A percentile compares a stretch with the other conserved stretches of the same genome.
Evolutionary conservation across 2,329 filamentous ascomycete species (phyloP).

Genomic region (Ceratocystis lukuohia): DNA sequence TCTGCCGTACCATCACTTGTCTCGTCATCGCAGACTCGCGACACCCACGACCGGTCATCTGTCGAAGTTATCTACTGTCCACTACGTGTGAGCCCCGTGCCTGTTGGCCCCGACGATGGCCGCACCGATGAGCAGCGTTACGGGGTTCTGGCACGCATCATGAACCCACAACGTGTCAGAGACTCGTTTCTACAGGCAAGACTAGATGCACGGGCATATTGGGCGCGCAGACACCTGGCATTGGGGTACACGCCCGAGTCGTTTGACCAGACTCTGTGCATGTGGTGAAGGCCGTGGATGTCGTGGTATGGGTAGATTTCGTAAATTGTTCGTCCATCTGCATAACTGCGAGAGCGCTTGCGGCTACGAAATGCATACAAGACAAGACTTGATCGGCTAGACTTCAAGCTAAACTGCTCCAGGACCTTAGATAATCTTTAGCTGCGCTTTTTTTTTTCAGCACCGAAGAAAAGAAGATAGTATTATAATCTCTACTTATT

Average conservation of each 20-base stretch:
- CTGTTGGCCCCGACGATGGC: neutral
- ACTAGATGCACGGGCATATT: neutral
- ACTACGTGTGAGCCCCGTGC: neutral
- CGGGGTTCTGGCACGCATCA: neutral
- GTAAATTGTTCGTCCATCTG: too few species aligned
- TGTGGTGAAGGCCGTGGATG: neutral
- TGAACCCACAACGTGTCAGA: neutral
- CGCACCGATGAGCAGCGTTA: neutral
- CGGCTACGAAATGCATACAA: too few species aligned
- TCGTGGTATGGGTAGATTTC: neutral
- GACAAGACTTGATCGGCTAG: too few species aligned
- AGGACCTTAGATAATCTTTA: neutral
- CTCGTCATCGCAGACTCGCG: neutral
- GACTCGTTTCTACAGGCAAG: neutral
- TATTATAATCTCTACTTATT: neutral
- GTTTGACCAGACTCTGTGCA: neutral
- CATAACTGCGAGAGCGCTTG: too few species aligned
- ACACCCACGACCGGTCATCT: neutral
- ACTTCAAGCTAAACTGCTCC: too few species aligned
- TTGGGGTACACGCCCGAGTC: neutral
- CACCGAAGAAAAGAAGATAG: neutral
- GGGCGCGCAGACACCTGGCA: neutral
- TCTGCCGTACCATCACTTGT: neutral
- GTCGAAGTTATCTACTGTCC: neutral
- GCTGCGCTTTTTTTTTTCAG: too few species aligned